Evolutionary conservation across 441 rosid species (phyloP).

Genomic region (Erysimum pusillum): DNA sequence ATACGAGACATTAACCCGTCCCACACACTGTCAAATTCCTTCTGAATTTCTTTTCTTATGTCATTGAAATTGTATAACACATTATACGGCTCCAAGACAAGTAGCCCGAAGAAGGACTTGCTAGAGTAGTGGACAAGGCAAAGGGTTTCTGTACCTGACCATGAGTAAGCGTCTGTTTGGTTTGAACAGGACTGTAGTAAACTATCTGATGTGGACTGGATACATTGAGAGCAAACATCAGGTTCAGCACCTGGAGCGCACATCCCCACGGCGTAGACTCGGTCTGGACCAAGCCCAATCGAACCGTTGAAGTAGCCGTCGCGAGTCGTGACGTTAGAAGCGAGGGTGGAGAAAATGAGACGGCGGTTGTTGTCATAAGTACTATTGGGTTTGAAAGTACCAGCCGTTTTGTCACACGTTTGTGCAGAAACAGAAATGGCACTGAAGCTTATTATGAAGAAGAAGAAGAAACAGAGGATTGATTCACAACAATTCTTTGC

Average conservation of each 20-base stretch:
- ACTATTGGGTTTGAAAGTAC: conserved; percentile 34
- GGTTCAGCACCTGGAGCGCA: conserved; percentile 54
- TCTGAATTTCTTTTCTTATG: background rate
- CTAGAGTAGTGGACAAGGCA: conserved; percentile 51
- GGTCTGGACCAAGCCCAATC: background rate
- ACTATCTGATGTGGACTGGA: conserved; percentile 23
- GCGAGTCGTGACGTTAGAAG: conserved; percentile 36
- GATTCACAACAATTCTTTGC: conserved; percentile 20
- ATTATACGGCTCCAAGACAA: background rate
- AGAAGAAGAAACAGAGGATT: conserved; percentile 27
- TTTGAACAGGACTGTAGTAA: conserved; percentile 39
- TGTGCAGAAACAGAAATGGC: conserved; percentile 26
- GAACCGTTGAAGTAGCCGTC: conserved; percentile 39
- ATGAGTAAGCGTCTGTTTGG: conserved; percentile 47
- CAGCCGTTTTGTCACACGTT: background rate
- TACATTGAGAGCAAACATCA: conserved; percentile 50
- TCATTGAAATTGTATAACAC: background rate
- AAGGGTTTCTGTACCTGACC: conserved; percentile 39
- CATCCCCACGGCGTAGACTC: conserved; percentile 39
- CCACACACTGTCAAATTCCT: conserved; percentile 37
- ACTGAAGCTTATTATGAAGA: conserved; percentile 22
- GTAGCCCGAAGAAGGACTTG: conserved; percentile 23
- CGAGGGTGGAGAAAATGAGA: conserved; percentile 30
- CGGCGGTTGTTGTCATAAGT: conserved; percentile 35
- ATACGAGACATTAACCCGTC: background rate